Evolutionary conservation across 1,139 yeast genomes (phyloP).

Genomic region (Yamadazyma dendronema): DNA sequence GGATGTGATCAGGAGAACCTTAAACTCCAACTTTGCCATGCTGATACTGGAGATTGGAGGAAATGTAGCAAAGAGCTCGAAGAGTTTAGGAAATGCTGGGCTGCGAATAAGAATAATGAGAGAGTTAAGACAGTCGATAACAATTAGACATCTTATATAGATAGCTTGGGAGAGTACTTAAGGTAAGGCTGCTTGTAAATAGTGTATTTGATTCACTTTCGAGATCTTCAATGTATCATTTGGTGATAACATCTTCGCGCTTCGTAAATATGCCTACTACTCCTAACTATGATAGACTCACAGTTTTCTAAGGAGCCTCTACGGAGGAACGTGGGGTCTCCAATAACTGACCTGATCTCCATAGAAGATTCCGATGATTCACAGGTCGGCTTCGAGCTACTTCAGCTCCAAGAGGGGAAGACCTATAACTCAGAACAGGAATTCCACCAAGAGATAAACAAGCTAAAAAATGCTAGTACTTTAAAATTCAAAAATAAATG

Average conservation of each 20-base stretch:
- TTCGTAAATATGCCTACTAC: not conserved
- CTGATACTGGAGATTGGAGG: constrained; percentile 81
- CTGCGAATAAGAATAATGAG: constrained; percentile 50
- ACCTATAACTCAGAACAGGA: constrained; percentile 10
- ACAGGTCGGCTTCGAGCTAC: constrained; percentile 2
- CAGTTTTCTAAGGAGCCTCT: not conserved
- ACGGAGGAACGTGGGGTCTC: not conserved
- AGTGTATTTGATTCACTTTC: too few species aligned
- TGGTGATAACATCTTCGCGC: too few species aligned
- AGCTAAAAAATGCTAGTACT: constrained; percentile 28
- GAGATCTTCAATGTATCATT: too few species aligned
- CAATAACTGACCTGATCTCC: constrained; percentile 17
- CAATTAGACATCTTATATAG: constrained; percentile 21
- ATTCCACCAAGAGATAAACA: constrained; percentile 24
- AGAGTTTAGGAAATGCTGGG: constrained; percentile 71
- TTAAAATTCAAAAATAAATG: constrained; percentile 43
- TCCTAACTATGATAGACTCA: not conserved
- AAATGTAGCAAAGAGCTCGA: constrained; percentile 66
- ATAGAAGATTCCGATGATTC: constrained; percentile 15
- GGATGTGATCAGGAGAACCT: constrained; percentile 75
- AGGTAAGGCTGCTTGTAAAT: too few species aligned
- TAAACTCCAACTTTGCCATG: constrained; percentile 69
- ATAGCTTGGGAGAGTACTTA: too few species aligned
- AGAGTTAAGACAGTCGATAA: constrained; percentile 52
- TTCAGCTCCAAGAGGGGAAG: constrained; percentile 1